These are phyloP conservation scores for Fusarium equiseti DNA, from an alignment of 2,329 filamentous ascomycete genomes.

Conservation along the genomic window DNA sequence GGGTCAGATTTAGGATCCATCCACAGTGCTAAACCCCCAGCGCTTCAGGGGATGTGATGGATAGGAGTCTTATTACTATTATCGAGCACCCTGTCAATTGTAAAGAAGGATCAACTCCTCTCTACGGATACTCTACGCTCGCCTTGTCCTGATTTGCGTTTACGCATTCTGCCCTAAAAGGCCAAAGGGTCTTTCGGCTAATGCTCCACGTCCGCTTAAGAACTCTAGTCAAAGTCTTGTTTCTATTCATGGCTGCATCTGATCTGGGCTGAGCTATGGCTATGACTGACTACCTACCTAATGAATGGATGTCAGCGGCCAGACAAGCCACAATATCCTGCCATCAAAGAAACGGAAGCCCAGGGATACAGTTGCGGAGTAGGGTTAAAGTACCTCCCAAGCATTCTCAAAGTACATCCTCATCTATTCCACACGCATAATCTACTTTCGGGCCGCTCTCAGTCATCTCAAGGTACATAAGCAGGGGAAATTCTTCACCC, in stretches of 20 bases:
- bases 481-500: slow-evolving; percentile 18
- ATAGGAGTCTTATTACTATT: slow-evolving; percentile 11
- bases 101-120: slow-evolving; percentile 27
- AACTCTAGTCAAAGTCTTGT: slow-evolving; percentile 22
- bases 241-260: slow-evolving; percentile 35
- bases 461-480: slow-evolving; percentile 20
- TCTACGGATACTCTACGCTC: background rate
- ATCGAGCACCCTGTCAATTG: slow-evolving; percentile 19
- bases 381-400: slow-evolving; percentile 8
- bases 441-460: slow-evolving; percentile 11
- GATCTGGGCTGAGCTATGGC: background rate
- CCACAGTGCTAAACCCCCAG: slow-evolving; percentile 30
- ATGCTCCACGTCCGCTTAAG: slow-evolving; percentile 18
- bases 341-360: slow-evolving; percentile 17
- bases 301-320: slow-evolving; percentile 6
- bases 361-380: slow-evolving; percentile 15
- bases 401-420: slow-evolving; percentile 13
- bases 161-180: slow-evolving; percentile 6
- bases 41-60: slow-evolving; percentile 17
- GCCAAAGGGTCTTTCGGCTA: slow-evolving; percentile 19
- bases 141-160: background rate
- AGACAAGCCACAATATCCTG: slow-evolving; percentile 15
- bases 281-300: background rate
- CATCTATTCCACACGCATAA: background rate
- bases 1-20: slow-evolving; percentile 26